These are phyloP conservation scores for Carex arenaria DNA, from an alignment of 202 grass and related monocot genomes.

Conservation along the genomic window DNA sequence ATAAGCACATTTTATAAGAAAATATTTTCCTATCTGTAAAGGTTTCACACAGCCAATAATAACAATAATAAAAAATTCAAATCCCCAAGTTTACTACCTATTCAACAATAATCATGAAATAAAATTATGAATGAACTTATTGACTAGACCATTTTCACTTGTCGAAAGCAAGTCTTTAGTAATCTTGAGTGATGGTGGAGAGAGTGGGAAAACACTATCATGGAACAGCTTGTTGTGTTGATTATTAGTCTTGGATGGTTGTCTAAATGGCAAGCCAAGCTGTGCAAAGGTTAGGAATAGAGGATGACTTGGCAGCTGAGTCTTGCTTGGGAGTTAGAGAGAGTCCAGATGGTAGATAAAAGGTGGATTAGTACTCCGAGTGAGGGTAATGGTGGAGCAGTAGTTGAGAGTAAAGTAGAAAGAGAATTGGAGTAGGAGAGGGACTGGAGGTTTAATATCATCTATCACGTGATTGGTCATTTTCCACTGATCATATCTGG, in stretches of 20 bases:
- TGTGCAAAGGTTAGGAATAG: not conserved
- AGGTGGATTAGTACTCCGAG: not conserved
- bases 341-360: not conserved
- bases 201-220: too few species aligned
- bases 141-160: too few species aligned
- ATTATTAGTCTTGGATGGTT: too few species aligned
- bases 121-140: too few species aligned
- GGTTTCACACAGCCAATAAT: too few species aligned
- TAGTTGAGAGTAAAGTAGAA: not conserved
- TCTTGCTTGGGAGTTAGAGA: not conserved
- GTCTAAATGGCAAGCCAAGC: not conserved
- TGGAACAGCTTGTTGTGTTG: too few species aligned
- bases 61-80: too few species aligned
- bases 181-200: too few species aligned
- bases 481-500: not conserved
- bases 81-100: too few species aligned
- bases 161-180: too few species aligned
- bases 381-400: not conserved
- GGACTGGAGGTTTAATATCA: not conserved
- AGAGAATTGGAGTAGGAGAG: not conserved
- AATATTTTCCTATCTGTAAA: not conserved
- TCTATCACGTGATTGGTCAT: not conserved
- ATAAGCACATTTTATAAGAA: not conserved
- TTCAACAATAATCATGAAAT: too few species aligned
- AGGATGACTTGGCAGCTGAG: not conserved